Evolutionary conservation across 768 basidiomycete genomes (phyloP), one percentile per base, ranked within the genome.

Genomic region (Boletus edulis): DNA sequence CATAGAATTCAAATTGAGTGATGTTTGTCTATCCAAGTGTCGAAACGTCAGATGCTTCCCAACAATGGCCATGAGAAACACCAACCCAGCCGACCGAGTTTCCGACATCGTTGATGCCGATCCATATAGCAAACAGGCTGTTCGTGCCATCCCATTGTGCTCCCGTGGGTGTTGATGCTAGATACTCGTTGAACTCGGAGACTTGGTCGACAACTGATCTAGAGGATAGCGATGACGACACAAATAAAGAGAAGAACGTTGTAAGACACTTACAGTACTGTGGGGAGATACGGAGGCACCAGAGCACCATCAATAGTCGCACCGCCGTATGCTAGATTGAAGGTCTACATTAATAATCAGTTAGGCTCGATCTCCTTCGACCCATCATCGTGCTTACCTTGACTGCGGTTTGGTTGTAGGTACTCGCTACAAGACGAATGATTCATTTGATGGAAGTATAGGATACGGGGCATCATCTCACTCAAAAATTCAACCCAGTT

Each of bases 21-120:
- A 67, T 52, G 49, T 68, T 69, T 5, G 64, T 59, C 69, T 68
- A 12, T 46, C 11, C 14, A 34, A 38, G 40, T 24, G n/a, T 10
- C 7, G 1, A 51, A 41, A 18, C 14, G 31, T 60, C 39, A 49
- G 13, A 22, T 14, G 12, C 20, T 44, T 12, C 11, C 1, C 1
- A 8, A 6, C 24, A 11, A 14, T 14, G 34, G 14, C 11, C 9
- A 22, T 5, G 32, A 1, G 20, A 54, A 62, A 51, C 4, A 46
- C 55, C 11, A 31, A 67, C 69, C 69, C 57, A 64, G 45, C 49
- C 27, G 11, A 7, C 31, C 9, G 53, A 62, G 38, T 27, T 55
- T 29, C 60, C 54, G 32, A 87, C 77, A 60, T 87, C 86, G 61
- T 88, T 88, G 59, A 88, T 83, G 1, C 87, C 86, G 53, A 89